Conservation (phyloP, 2,329 filamentous ascomycete genomes). For the Davidsoniella australis region DNA sequence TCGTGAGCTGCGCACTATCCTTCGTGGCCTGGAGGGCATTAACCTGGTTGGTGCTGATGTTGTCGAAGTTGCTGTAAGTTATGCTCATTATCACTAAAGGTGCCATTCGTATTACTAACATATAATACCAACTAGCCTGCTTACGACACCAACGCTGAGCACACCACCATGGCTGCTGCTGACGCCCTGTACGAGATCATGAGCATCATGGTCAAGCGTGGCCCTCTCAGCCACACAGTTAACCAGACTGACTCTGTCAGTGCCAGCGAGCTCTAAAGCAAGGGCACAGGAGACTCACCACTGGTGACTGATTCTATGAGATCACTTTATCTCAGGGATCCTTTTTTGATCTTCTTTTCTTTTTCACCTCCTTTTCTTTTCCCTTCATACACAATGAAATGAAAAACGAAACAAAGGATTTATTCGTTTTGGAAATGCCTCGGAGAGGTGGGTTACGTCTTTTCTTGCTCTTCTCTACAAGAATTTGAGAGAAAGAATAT, state of each 20-base stretch:
- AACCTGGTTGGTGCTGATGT: conserved; percentile 56
- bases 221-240: conserved; percentile 40
- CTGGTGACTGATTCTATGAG: background rate
- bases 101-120: background rate
- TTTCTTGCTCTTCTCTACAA: too few species aligned
- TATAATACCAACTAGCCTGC: conserved; percentile 29
- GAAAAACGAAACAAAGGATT: too few species aligned
- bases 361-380: background rate
- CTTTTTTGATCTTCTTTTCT: background rate
- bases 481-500: too few species aligned
- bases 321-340: background rate
- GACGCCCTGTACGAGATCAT: conserved; percentile 61
- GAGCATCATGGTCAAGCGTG: conserved; percentile 68
- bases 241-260: conserved; percentile 6
- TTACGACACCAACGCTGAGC: conserved; percentile 56
- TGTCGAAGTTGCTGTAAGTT: conserved; percentile 40
- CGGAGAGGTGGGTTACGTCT: too few species aligned
- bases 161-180: conserved; percentile 57
- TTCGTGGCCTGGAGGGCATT: conserved; percentile 49
- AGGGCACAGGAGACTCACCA: too few species aligned
- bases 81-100: background rate
- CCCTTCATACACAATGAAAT: background rate
- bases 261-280: conserved; percentile 4
- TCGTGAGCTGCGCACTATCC: conserved; percentile 53
- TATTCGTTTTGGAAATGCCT: too few species aligned